Base-by-base conservation (phyloP, 306 rosid species). In the Lathyrus sativus region DNA sequence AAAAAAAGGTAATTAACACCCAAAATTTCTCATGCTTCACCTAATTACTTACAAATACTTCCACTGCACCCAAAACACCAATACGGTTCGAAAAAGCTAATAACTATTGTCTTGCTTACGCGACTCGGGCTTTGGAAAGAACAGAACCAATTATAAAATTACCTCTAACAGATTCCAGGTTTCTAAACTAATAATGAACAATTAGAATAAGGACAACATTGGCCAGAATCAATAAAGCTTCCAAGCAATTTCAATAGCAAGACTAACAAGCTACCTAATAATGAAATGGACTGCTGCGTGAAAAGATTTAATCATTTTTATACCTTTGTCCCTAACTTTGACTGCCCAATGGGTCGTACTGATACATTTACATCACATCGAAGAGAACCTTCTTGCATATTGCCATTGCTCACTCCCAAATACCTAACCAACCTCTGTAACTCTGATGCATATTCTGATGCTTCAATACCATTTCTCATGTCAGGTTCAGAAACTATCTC, bases 401-500 rank as follows among this genome's bases (percentile, higher is more conserved):
- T 90, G 64, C 98, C 98, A 77, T 93, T 93, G 88, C 97, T 78
- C 70, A 93, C 93, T 72, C 91, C 96, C 83, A 93, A 83, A 83
- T 93, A 93, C 75, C 91, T 72, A 74, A 90, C 97, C 81, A 93
- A 72, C 76, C 96, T 87, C 86, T 93, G 98, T 45, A 92, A 2
- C 68, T 93, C 98, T 56, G 96, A 91, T 28, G 96, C 98, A 70
- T 90, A 93, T 79, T 93, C 98, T 24, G 98, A 90, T 70, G 98
- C 98, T 80, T 93, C 98, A 72, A 88, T 90, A 62, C 98, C 96
- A 72, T 62, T 93, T 77, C 96, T 90, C 97, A 93, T 88, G 77
- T 93, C 96, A 65, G 98, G 97, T 82, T 93, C 98, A 68, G 97
- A 93, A 80, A 93, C 97, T 79, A 93, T 90, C 84, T 93, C 97